Conservation (phyloP, 1,139 yeast species). For the Candida sojae region DNA sequence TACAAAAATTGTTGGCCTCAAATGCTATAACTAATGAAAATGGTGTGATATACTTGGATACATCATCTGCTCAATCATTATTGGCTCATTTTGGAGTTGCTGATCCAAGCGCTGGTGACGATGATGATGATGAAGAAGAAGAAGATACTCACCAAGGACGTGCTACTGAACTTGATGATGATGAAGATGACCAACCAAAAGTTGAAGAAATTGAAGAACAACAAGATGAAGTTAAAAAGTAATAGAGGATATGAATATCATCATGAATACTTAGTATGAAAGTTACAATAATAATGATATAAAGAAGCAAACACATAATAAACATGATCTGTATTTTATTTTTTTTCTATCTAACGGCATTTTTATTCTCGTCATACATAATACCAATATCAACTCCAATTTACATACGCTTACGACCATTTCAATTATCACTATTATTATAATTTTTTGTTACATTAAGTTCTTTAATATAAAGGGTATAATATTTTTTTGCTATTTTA, state of each 20-base stretch:
- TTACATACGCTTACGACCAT: not conserved
- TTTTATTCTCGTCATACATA: not conserved
- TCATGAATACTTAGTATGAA: not conserved
- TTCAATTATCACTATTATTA: not conserved
- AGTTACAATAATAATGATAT: not conserved
- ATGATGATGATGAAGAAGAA: constrained; percentile 21
- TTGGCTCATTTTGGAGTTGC: constrained; percentile 53
- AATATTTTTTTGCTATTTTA: not conserved
- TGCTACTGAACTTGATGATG: constrained; percentile 9
- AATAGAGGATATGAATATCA: not conserved
- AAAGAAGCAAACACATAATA: not conserved
- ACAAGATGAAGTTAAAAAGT: constrained; percentile 3
- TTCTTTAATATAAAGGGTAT: constrained; percentile 1
- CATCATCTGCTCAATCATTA: constrained; percentile 49
- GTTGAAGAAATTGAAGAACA: constrained; percentile 8
- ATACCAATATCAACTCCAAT: not conserved
- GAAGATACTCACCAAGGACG: constrained; percentile 10
- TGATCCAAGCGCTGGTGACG: constrained; percentile 28
- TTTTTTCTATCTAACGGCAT: constrained; percentile 1
- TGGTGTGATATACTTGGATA: constrained; percentile 57
- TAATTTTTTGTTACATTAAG: not conserved
- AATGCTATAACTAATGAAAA: constrained; percentile 56
- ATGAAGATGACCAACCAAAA: constrained; percentile 4
- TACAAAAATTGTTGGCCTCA: constrained; percentile 52
- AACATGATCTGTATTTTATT: not conserved